Percentiles rank a stretch among this genome's conserved stretches.
Evolutionary conservation across 192 early-diverging fungal genomes (phyloP).

Genomic region (Funneliformis geosporum): DNA sequence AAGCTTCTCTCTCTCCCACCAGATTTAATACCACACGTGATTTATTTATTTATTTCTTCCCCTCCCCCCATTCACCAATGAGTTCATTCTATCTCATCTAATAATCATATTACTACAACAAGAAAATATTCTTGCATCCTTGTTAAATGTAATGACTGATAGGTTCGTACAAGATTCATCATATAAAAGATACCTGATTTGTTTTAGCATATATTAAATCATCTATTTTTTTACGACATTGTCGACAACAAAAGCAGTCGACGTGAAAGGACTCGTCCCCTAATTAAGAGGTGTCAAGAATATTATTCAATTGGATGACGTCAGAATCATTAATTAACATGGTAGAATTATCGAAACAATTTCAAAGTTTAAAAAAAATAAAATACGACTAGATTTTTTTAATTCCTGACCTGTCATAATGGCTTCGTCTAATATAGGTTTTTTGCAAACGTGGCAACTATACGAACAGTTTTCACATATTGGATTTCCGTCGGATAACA

Average conservation of each 20-base stretch:
- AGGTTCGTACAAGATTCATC: neutral
- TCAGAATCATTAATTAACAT: no score
- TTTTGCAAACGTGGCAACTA: conserved; percentile 70
- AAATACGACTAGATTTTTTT: neutral
- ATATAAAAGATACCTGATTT: conserved; percentile 51
- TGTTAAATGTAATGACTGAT: neutral
- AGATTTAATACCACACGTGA: no score
- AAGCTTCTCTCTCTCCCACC: no score
- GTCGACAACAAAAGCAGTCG: conserved; percentile 77
- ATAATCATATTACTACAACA: neutral
- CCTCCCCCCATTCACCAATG: no score
- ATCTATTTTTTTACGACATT: conserved; percentile 71
- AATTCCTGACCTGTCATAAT: conserved; percentile 69
- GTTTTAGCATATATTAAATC: conserved; percentile 81
- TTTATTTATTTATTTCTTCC: no score
- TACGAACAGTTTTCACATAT: conserved; percentile 83
- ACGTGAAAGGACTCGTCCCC: conserved; percentile 79
- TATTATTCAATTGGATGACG: no score
- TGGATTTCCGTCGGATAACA: conserved; percentile 79
- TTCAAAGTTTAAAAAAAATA: no score
- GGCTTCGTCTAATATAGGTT: conserved; percentile 78
- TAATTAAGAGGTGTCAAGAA: conserved; percentile 30
- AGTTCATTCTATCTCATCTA: no score
- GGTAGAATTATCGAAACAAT: no score
- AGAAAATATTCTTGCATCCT: neutral